A percentile compares a stretch with the other conserved stretches of the same genome.
phyloP scores from a whole-genome alignment of 106 monocot genomes.

The Dendrobium catenatum region DNA sequence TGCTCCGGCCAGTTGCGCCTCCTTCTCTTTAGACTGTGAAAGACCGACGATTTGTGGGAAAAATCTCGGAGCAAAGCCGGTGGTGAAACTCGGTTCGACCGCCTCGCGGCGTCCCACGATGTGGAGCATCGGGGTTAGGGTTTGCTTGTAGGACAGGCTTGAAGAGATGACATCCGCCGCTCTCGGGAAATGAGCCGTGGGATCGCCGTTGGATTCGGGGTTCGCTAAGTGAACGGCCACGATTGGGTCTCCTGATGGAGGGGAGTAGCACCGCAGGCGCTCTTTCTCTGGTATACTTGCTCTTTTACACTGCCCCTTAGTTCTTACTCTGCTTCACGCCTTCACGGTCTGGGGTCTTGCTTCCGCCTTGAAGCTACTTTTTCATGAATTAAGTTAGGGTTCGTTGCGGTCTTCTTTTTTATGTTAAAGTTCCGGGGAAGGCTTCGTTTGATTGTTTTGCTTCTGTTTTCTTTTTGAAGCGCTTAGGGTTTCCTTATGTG shows the following conservation, averaged over 20 bases:
- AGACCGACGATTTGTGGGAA: not conserved
- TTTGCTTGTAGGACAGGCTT: not conserved
- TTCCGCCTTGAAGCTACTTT: not conserved
- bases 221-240: conserved; percentile 21
- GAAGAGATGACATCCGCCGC: not conserved
- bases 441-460: conserved; percentile 2
- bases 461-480: not conserved
- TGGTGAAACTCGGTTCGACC: not conserved
- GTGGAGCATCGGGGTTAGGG: not conserved
- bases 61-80: not conserved
- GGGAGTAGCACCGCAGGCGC: conserved; percentile 40
- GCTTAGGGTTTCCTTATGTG: conserved; percentile 7
- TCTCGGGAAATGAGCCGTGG: conserved; percentile 45
- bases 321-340: not conserved
- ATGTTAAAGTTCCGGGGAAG: conserved; percentile 1
- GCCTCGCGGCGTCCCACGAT: not conserved
- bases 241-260: conserved; percentile 89
- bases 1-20: not conserved
- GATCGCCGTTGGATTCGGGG: conserved; percentile 41
- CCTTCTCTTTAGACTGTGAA: not conserved
- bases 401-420: conserved; percentile 8
- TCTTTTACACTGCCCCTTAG: not conserved
- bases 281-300: conserved; percentile 20
- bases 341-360: not conserved
- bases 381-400: conserved; percentile 17